phyloP scores from a whole-genome alignment of 1,139 yeast species.

The Debaryomyces sp. region DNA sequence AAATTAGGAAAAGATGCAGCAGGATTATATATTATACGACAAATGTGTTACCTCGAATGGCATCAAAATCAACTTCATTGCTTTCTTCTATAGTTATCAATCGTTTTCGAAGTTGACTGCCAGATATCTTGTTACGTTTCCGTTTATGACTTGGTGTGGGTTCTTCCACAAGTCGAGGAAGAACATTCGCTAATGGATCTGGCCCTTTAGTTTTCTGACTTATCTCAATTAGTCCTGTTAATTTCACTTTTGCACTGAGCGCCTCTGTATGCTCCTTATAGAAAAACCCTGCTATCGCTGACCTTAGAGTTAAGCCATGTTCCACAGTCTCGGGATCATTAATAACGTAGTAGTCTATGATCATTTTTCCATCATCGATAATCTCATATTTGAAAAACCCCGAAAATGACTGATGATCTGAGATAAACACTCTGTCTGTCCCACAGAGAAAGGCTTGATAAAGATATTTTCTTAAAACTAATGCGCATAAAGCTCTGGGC shows the following conservation, averaged over 20 bases:
- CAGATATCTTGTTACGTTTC: slow-evolving; percentile 5
- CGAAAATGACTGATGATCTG: slow-evolving; percentile 9
- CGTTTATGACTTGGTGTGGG: not conserved
- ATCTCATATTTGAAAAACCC: slow-evolving; percentile 4
- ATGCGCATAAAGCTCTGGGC: not conserved
- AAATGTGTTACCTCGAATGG: slow-evolving; percentile 3
- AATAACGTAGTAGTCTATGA: no score
- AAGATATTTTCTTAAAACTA: slow-evolving; percentile 8
- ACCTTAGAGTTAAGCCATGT: slow-evolving; percentile 1
- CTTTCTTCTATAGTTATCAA: slow-evolving; percentile 4
- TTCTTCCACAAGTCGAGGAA: slow-evolving; percentile 4
- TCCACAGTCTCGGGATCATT: no score
- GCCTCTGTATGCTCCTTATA: slow-evolving; percentile 7
- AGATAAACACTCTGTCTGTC: slow-evolving; percentile 8
- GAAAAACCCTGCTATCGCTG: not conserved
- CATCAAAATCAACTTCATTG: slow-evolving; percentile 2
- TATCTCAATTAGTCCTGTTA: slow-evolving; percentile 2
- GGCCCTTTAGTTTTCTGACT: slow-evolving; percentile 2
- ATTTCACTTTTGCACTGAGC: slow-evolving; percentile 1
- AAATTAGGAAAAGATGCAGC: slow-evolving; percentile 5
- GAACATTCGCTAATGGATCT: slow-evolving; percentile 6
- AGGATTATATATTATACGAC: slow-evolving; percentile 7
- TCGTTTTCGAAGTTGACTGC: slow-evolving; percentile 1
- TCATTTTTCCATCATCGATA: no score
- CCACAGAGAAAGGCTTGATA: slow-evolving; percentile 9